Evolutionary conservation across 2,329 filamentous ascomycete genomes (phyloP), one percentile per base, ranked within the genome.

Genomic region (Chalaropsis thielavioides): DNA sequence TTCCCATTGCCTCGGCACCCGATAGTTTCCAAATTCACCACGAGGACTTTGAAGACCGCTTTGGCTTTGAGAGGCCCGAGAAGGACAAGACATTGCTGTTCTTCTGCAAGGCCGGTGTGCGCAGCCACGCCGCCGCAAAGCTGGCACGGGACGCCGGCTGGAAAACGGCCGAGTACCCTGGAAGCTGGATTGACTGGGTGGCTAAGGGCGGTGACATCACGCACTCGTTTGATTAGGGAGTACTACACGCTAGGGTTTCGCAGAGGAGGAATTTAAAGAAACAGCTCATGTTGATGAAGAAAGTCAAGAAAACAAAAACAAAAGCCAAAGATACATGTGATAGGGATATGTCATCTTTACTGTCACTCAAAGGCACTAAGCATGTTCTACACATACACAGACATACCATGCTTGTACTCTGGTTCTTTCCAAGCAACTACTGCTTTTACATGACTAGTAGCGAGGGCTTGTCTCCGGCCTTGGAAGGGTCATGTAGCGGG

Each of bases 101-200:
- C 71, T 97, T 96, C 75, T 99, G 94, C 77, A 95, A 90, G 77
- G 86, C 92, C 0, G 94, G 94, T 1, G 89, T 97, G 68, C 80
- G 94, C 72, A 90, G 89, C 70, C 79, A 80, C 58, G 83, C 88
- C 0, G 92, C 92, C 6, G 91, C 91, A 6, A 80, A 82, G 69
- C 75, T 96, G 73, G 94, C 94, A 38, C 78, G 79, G 70, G 81
- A 88, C 72, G 87, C 85, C 1, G 92, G 92, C 10, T 97, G 89
- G 80, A 82, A 80, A 7, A 83, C 89, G 0, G 83, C 83, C 22
- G 88, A 91, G 76, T 92, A 90, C 72, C 77, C 80, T 1, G 89
- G 88, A 1, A 89, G 85, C 72, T 92, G 86, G 87, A 60, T 89
- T 69, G 92, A 97, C 73, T 97, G 94, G 94, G 80, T 80, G 68